phyloP scores from a whole-genome alignment of 495 filamentous ascomycete species.

The Oidiodendron maius region DNA sequence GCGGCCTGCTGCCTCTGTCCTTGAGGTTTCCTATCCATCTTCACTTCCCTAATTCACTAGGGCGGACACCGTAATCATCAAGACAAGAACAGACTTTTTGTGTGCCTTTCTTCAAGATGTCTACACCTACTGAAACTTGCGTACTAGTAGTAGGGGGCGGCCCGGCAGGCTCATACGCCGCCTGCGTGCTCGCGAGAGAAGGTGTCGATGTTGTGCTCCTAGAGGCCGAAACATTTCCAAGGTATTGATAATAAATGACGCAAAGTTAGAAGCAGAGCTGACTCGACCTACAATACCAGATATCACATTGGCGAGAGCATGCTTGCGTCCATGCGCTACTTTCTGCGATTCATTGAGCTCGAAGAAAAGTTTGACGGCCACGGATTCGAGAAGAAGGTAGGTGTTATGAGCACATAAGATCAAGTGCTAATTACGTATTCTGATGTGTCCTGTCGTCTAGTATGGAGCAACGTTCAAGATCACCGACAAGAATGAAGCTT shows the following conservation, averaged over 20 bases:
- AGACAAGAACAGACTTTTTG: too few relatives aligned
- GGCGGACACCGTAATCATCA: too few relatives aligned
- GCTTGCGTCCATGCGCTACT: constrained; percentile 41
- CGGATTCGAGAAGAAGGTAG: constrained; percentile 42
- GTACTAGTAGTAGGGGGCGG: constrained; percentile 43
- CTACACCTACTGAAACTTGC: constrained; percentile 30
- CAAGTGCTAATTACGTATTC: background rate
- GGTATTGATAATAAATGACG: constrained; percentile 20
- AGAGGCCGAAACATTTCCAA: constrained; percentile 40
- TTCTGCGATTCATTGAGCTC: constrained; percentile 42
- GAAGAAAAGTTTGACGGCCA: constrained; percentile 34
- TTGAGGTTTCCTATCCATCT: too few relatives aligned
- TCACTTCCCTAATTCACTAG: too few relatives aligned
- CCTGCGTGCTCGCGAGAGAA: constrained; percentile 37
- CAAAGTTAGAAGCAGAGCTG: background rate
- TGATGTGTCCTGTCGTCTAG: constrained; percentile 12
- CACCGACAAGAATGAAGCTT: constrained; percentile 30
- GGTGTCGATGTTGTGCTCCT: constrained; percentile 35
- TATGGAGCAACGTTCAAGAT: constrained; percentile 40
- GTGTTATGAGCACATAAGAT: background rate
- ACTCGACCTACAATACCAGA: constrained; percentile 15
- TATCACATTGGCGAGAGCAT: constrained; percentile 46
- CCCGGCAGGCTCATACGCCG: constrained; percentile 40
- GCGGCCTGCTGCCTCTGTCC: too few relatives aligned
- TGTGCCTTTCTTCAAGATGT: too few relatives aligned